A percentile compares a stretch with the other conserved stretches of the same genome.
Evolutionary conservation across 2,329 filamentous ascomycete genomes (phyloP).

Genomic region (Fusarium newnesense): DNA sequence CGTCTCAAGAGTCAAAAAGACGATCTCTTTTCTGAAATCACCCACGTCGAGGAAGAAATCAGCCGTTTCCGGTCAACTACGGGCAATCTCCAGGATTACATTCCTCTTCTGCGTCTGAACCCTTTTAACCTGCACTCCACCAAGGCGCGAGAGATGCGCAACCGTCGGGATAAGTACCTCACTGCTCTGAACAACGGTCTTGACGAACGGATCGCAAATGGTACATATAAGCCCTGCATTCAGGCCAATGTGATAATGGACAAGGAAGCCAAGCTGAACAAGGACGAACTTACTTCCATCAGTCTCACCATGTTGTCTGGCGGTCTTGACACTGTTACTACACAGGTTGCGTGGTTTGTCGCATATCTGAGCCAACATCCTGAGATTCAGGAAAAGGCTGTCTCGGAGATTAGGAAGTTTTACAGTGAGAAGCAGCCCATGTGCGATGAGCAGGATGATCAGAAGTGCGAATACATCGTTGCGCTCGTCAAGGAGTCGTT

Average conservation of each 20-base stretch:
- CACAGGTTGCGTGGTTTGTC: conserved; percentile 72
- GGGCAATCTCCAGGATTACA: conserved; percentile 70
- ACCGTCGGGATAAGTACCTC: conserved; percentile 69
- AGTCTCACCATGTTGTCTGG: conserved; percentile 76
- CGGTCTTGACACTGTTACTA: conserved; percentile 74
- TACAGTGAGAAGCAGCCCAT: conserved; percentile 64
- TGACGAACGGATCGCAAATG: conserved; percentile 69
- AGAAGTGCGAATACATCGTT: conserved; percentile 71
- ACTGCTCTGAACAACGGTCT: conserved; percentile 66
- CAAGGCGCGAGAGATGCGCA: conserved; percentile 68
- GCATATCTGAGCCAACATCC: conserved; percentile 67
- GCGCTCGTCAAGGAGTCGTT: conserved; percentile 72
- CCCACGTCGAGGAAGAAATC: conserved; percentile 70
- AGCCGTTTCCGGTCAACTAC: conserved; percentile 69
- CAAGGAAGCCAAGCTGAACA: conserved; percentile 69
- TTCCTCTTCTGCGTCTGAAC: conserved; percentile 68
- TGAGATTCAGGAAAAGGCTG: conserved; percentile 71
- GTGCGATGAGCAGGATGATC: conserved; percentile 70
- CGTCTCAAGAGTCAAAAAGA: conserved; percentile 68
- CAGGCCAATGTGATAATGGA: conserved; percentile 74
- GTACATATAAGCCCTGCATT: conserved; percentile 71
- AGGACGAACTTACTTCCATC: conserved; percentile 72
- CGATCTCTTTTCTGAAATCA: conserved; percentile 70
- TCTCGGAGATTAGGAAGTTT: conserved; percentile 64
- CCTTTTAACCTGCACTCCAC: conserved; percentile 68